Evolutionary conservation across 164 flowering plant species (phyloP).

Genomic region (Cinnamomum chago): DNA sequence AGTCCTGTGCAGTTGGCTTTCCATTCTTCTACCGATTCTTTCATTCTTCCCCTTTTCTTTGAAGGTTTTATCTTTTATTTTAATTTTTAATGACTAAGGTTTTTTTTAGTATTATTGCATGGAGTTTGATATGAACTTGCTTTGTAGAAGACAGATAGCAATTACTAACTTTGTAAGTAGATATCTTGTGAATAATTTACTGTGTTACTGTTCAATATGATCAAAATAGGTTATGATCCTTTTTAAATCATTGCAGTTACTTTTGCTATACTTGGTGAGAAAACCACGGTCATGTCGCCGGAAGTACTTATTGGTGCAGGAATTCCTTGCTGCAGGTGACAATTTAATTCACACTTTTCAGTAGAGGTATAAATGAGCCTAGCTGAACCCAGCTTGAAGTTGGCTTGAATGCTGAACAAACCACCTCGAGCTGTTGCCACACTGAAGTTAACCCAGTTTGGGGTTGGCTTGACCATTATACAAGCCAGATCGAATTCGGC

Average conservation of each 20-base stretch:
- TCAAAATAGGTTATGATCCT: neutral
- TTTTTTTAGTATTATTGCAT: too few species aligned
- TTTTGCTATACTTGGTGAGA: conserved; percentile 92
- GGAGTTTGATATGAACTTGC: neutral
- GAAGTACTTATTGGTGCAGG: conserved; percentile 86
- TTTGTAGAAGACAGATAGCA: neutral
- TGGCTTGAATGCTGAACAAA: too few species aligned
- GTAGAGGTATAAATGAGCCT: too few species aligned
- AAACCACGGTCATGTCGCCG: conserved; percentile 97
- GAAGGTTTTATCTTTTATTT: neutral
- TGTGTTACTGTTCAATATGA: neutral
- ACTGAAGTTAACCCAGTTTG: too few species aligned
- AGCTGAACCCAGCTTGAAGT: too few species aligned
- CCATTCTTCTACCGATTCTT: neutral
- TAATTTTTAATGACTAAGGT: neutral
- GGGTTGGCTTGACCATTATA: too few species aligned
- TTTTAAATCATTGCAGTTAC: conserved; percentile 48
- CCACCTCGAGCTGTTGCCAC: too few species aligned
- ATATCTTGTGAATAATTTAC: neutral
- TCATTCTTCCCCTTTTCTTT: neutral
- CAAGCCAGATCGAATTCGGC: too few species aligned
- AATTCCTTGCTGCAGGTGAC: conserved; percentile 98
- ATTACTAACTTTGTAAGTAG: neutral
- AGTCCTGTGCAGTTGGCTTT: neutral
- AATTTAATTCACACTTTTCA: neutral